These are phyloP conservation scores for Citeromyces matritensis DNA, from an alignment of 805 yeast genomes.

Conservation along the genomic window DNA sequence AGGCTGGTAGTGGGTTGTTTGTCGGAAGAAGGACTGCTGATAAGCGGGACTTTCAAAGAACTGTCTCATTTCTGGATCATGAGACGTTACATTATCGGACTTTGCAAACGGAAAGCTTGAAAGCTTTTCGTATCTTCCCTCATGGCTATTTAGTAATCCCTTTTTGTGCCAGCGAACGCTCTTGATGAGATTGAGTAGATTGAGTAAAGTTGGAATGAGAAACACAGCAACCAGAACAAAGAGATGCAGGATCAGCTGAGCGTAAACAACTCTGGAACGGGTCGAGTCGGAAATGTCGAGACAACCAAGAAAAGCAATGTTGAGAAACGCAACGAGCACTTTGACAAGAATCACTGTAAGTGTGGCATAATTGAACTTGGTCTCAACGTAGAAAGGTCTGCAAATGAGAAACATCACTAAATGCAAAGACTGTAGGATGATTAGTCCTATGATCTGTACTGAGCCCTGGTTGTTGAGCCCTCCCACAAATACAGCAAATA, in stretches of 20 bases:
- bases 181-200: slow-evolving; percentile 8
- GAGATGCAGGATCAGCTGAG: slow-evolving; percentile 24
- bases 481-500: slow-evolving; percentile 26
- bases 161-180: slow-evolving; percentile 4
- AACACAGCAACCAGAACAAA: slow-evolving; percentile 9
- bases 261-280: slow-evolving; percentile 26
- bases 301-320: slow-evolving; percentile 23
- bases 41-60: not conserved
- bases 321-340: slow-evolving; percentile 21
- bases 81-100: not conserved
- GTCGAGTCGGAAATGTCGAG: slow-evolving; percentile 19
- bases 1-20: not conserved
- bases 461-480: slow-evolving; percentile 24
- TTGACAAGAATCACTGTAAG: slow-evolving; percentile 21
- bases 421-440: slow-evolving; percentile 18
- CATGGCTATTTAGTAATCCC: not conserved
- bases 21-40: not conserved
- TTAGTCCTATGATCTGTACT: slow-evolving; percentile 24
- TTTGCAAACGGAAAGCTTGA: not conserved
- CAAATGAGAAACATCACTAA: slow-evolving; percentile 9
- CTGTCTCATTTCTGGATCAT: not conserved
- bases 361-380: slow-evolving; percentile 14
- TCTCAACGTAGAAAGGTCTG: slow-evolving; percentile 17
- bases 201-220: slow-evolving; percentile 12
- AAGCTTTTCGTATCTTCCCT: not conserved